Conservation (phyloP, 139 green algal genomes). For the Tetratostichococcus sp. region DNA sequence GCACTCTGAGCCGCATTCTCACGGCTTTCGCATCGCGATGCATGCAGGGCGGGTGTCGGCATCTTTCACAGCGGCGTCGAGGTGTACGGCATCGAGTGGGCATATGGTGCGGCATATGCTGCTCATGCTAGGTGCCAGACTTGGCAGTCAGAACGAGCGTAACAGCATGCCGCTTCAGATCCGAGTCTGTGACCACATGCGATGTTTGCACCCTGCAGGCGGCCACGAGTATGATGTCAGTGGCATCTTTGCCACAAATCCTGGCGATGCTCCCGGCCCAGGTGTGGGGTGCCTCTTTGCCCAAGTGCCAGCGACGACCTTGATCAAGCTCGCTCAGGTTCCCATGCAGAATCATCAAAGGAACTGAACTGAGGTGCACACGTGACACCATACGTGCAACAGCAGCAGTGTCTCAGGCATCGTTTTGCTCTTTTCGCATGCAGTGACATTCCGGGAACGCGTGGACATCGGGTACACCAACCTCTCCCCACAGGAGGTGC, state of each 20-base stretch:
- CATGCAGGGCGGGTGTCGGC: slow-evolving; percentile 31
- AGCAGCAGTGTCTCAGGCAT: too few species aligned
- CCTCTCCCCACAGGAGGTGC: slow-evolving; percentile 57
- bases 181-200: too few species aligned
- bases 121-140: neutral
- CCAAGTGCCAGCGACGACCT: too few species aligned
- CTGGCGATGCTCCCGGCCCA: slow-evolving; percentile 72
- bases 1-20: too few species aligned
- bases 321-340: too few species aligned
- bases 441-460: slow-evolving; percentile 59
- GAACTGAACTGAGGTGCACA: too few species aligned
- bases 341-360: too few species aligned
- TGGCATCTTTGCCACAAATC: slow-evolving; percentile 85
- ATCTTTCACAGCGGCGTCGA: slow-evolving; percentile 87
- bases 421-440: neutral
- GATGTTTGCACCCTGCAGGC: slow-evolving; percentile 21
- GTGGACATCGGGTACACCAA: slow-evolving; percentile 65
- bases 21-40: neutral
- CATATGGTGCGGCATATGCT: slow-evolving; percentile 57
- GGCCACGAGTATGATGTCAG: slow-evolving; percentile 83
- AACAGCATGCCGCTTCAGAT: too few species aligned
- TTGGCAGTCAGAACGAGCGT: too few species aligned
- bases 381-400: too few species aligned
- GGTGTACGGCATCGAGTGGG: slow-evolving; percentile 82
- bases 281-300: slow-evolving; percentile 25